These are phyloP conservation scores for Pseudogymnoascus sp. DNA, from an alignment of 2,329 filamentous ascomycete species.

Conservation along the genomic window DNA sequence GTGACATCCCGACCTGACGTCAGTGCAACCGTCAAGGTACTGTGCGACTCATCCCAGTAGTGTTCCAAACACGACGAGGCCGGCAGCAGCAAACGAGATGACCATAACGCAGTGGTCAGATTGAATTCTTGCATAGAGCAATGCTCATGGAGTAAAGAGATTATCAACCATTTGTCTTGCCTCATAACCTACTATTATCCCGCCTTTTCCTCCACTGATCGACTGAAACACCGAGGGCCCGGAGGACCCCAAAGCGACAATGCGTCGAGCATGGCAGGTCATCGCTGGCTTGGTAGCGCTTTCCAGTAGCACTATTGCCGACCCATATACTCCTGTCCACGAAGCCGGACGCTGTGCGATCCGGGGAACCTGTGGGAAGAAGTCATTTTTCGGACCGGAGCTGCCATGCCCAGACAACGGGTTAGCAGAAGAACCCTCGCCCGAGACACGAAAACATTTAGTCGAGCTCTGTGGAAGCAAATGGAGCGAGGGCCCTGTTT, in stretches of 20 bases:
- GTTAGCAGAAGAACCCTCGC: conserved; percentile 65
- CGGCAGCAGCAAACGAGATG: neutral
- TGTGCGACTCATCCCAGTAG: neutral
- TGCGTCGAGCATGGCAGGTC: neutral
- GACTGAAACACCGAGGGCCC: conserved; percentile 2
- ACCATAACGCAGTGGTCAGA: neutral
- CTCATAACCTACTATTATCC: neutral
- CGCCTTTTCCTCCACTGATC: neutral
- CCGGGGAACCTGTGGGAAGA: conserved; percentile 83
- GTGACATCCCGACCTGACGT: neutral
- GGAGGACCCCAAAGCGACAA: neutral
- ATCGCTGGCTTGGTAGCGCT: neutral
- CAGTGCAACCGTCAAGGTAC: conserved; percentile 9
- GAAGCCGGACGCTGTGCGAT: conserved; percentile 86
- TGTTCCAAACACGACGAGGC: neutral
- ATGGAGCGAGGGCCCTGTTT: conserved; percentile 78
- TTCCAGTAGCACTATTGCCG: conserved; percentile 16
- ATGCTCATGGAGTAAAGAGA: neutral
- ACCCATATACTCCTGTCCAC: conserved; percentile 49
- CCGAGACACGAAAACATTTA: conserved; percentile 65
- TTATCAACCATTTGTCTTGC: neutral
- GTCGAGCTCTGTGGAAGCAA: conserved; percentile 79
- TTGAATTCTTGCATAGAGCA: neutral
- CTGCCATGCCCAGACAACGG: conserved; percentile 91
- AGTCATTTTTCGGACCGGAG: conserved; percentile 81